Evolutionary conservation across 306 rosid species (phyloP).

Genomic region (Psophocarpus tetragonolobus): DNA sequence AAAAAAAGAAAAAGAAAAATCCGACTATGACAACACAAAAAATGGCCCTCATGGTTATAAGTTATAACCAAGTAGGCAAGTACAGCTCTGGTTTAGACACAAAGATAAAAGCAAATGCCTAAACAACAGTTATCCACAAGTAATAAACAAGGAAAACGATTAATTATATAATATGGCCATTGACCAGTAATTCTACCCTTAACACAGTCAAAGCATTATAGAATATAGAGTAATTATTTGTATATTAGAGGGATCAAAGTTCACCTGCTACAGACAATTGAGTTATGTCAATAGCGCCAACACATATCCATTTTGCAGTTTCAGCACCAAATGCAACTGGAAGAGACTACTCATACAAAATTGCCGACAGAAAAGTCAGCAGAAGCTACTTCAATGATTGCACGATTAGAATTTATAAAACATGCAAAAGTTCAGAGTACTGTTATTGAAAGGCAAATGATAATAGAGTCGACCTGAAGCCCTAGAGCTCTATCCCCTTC

Average conservation of each 20-base stretch:
- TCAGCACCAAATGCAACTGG: constrained; percentile 97
- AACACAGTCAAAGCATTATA: not conserved
- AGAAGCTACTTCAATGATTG: constrained; percentile 17
- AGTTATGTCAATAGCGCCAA: constrained; percentile 94
- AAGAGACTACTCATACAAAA: constrained; percentile 72
- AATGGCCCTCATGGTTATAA: not conserved
- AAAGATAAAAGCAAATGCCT: not conserved
- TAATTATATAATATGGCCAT: not conserved
- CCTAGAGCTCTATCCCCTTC: constrained; percentile 99
- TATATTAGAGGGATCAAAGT: constrained; percentile 21
- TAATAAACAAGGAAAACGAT: not conserved
- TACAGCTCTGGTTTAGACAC: not conserved
- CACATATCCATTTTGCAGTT: constrained; percentile 98
- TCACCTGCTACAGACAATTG: constrained; percentile 88
- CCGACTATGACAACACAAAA: not conserved
- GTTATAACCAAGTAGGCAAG: not conserved
- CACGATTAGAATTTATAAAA: constrained; percentile 16
- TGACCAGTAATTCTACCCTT: not conserved
- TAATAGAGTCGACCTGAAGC: constrained; percentile 69
- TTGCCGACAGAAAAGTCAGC: constrained; percentile 35
- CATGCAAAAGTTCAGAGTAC: not conserved
- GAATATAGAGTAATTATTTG: not conserved
- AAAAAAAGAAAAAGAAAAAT: no score
- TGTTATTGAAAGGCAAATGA: constrained; percentile 1
- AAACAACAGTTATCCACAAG: not conserved